These are phyloP conservation scores for Zea luxurians DNA, from an alignment of 176 grass and related monocot species.

Conservation along the genomic window DNA sequence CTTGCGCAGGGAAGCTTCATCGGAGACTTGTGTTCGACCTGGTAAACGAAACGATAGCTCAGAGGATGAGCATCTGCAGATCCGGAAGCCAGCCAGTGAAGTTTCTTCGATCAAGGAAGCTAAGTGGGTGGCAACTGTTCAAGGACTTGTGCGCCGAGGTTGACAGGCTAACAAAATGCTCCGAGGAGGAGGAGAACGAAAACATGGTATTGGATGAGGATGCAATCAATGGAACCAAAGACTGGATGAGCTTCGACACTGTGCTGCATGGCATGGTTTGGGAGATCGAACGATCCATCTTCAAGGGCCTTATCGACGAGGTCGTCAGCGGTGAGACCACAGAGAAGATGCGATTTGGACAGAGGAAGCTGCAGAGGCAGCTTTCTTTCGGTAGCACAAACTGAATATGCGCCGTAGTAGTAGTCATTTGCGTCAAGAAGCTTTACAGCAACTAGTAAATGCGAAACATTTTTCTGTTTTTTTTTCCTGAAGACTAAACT, in stretches of 20 bases:
- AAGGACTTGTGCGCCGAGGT: constrained; percentile 71
- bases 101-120: constrained; percentile 43
- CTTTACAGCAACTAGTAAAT: constrained; percentile 39
- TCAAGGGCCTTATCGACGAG: constrained; percentile 73
- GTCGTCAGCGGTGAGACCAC: constrained; percentile 37
- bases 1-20: constrained; percentile 48
- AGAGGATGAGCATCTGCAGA: constrained; percentile 45
- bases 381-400: constrained; percentile 47
- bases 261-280: constrained; percentile 48
- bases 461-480: constrained; percentile 34
- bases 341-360: constrained; percentile 33
- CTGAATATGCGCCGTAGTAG: constrained; percentile 28
- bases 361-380: constrained; percentile 50
- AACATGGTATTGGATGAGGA: constrained; percentile 38
- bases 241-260: constrained; percentile 49
- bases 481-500: constrained; percentile 32
- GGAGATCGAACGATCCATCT: constrained; percentile 75
- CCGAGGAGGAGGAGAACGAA: constrained; percentile 45
- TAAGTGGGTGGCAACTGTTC: constrained; percentile 55
- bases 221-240: constrained; percentile 50
- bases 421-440: constrained; percentile 39
- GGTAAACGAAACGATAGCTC: constrained; percentile 69
- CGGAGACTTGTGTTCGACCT: constrained; percentile 73
- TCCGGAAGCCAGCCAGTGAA: constrained; percentile 14
- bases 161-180: constrained; percentile 43